A percentile compares a stretch with the other conserved stretches of the same genome.
Evolutionary conservation across 2,329 filamentous ascomycete genomes (phyloP).

Genomic region (Epichloe uncinata): DNA sequence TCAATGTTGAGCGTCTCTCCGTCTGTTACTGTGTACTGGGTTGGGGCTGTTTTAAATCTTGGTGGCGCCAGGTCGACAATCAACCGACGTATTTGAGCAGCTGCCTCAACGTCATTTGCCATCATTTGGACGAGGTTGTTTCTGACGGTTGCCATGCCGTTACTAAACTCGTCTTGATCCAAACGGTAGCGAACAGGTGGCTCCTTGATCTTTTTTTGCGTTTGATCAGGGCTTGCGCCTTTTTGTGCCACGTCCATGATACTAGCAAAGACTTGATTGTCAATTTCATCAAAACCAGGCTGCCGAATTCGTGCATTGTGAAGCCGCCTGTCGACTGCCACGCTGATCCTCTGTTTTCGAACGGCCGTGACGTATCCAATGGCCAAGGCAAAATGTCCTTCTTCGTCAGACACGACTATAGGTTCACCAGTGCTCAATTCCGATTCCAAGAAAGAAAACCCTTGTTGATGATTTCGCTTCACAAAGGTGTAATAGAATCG

Average conservation of each 20-base stretch:
- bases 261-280: conserved; percentile 77
- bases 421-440: conserved; percentile 80
- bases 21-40: conserved; percentile 48
- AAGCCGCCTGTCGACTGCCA: conserved; percentile 79
- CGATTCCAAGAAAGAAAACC: conserved; percentile 81
- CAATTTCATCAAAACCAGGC: conserved; percentile 58
- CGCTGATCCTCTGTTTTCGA: conserved; percentile 61
- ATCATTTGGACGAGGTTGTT: conserved; percentile 93
- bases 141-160: conserved; percentile 87
- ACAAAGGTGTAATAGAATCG: conserved; percentile 76
- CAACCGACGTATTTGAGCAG: conserved; percentile 59
- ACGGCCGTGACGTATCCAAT: conserved; percentile 81
- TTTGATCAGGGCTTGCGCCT: conserved; percentile 36
- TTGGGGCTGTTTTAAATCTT: conserved; percentile 53
- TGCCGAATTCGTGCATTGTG: conserved; percentile 72
- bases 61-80: conserved; percentile 68
- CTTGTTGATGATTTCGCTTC: conserved; percentile 47
- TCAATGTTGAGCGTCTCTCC: conserved; percentile 69
- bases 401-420: conserved; percentile 90
- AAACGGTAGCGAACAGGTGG: conserved; percentile 61
- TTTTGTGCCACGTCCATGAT: conserved; percentile 71
- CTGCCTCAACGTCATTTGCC: conserved; percentile 60
- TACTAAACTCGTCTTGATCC: conserved; percentile 97
- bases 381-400: conserved; percentile 87
- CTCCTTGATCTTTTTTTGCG: conserved; percentile 37